These are phyloP conservation scores for Ganoderma boninense DNA, from an alignment of 1,284 basidiomycete genomes.

Conservation along the genomic window DNA sequence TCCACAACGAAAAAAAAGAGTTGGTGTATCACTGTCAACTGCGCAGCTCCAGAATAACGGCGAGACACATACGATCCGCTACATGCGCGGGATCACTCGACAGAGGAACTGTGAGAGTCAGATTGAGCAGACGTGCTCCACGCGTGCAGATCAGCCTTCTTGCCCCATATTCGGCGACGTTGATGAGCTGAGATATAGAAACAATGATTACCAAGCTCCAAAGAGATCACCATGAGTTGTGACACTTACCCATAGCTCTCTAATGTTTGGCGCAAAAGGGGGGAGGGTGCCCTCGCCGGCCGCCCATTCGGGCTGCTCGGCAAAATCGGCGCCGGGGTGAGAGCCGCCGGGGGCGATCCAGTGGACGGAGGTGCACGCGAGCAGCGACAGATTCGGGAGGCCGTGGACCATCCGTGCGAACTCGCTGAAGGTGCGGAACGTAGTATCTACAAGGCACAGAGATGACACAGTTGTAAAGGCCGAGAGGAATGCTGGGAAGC, in stretches of 20 bases:
- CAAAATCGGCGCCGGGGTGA: neutral
- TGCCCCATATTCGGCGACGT: neutral
- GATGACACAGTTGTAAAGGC: neutral
- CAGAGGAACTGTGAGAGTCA: neutral
- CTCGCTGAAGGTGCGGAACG: neutral
- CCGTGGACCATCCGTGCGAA: neutral
- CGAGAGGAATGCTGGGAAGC: neutral
- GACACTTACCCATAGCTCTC: no score
- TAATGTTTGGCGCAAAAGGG: neutral
- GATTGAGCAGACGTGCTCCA: neutral
- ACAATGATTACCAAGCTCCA: neutral
- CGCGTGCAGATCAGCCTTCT: neutral
- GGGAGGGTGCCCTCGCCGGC: neutral
- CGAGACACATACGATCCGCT: neutral
- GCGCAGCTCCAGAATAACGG: neutral
- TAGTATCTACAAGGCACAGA: no score
- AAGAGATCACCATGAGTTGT: neutral
- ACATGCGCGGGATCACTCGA: neutral
- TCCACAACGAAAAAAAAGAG: no score
- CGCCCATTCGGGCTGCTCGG: neutral
- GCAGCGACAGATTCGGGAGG: neutral
- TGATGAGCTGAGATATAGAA: neutral
- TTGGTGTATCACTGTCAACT: neutral
- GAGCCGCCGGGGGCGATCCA: neutral
- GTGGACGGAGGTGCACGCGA: neutral